Evolutionary conservation across 2,329 filamentous ascomycete species (phyloP).

Genomic region (Colletotrichum chrysophilum): DNA sequence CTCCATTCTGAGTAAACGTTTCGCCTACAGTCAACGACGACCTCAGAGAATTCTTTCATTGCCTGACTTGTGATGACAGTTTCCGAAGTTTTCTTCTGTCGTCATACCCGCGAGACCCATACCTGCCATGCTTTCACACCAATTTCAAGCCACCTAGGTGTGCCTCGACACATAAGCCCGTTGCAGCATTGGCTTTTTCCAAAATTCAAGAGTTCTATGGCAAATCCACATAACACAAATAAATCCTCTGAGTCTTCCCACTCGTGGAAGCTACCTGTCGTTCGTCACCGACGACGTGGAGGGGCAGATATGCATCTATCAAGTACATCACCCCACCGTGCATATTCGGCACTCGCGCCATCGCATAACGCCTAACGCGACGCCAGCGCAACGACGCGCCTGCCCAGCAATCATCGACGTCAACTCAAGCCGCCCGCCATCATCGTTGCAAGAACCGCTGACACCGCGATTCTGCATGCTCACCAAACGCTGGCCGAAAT

Average conservation of each 20-base stretch:
- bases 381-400: background rate
- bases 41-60: too few species aligned
- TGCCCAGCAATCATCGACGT: background rate
- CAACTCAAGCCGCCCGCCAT: background rate
- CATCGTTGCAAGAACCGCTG: background rate
- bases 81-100: too few species aligned
- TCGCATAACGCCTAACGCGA: background rate
- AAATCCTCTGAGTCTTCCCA: accelerated
- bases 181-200: background rate
- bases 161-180: background rate
- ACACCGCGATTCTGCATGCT: background rate
- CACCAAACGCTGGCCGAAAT: background rate
- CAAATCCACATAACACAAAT: background rate
- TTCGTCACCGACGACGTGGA: background rate
- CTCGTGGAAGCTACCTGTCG: background rate
- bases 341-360: background rate
- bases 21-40: too few species aligned
- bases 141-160: background rate
- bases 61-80: too few species aligned
- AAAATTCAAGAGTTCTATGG: background rate
- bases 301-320: background rate
- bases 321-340: background rate
- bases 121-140: too few species aligned
- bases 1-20: too few species aligned
- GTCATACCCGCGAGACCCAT: too few species aligned